phyloP scores from a whole-genome alignment of 306 rosid genomes.

The Prunus mume region DNA sequence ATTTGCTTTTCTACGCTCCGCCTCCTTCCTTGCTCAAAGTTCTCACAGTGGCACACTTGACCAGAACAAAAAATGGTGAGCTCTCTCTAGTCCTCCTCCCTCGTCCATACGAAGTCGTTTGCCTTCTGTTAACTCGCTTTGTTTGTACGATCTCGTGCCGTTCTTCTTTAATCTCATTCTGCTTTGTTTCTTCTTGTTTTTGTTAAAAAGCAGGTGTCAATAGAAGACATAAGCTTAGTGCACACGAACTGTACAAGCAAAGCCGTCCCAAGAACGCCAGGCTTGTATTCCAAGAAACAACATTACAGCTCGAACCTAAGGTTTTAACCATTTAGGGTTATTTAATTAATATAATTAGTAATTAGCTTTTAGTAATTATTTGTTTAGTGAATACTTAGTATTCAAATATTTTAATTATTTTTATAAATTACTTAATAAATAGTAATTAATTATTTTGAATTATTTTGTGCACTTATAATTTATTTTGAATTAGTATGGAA shows the following conservation, averaged over 20 bases:
- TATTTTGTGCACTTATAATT: too few relatives aligned
- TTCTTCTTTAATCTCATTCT: neutral
- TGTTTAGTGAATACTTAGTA: too few relatives aligned
- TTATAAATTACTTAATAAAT: too few relatives aligned
- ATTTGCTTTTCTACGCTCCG: neutral
- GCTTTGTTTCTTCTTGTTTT: neutral
- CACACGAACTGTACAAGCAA: constrained; percentile 19
- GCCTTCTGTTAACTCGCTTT: too few relatives aligned
- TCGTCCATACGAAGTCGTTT: neutral
- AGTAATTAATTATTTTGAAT: too few relatives aligned
- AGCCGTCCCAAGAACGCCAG: constrained; percentile 26
- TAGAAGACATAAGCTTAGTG: constrained; percentile 25
- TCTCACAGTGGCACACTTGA: constrained; percentile 11
- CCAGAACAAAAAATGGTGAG: constrained; percentile 44
- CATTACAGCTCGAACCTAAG: constrained; percentile 21
- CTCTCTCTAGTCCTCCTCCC: neutral
- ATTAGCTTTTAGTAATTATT: too few relatives aligned
- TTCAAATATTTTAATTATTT: too few relatives aligned
- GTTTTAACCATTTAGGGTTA: constrained; percentile 10
- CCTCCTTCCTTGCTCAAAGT: neutral
- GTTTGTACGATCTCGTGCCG: too few relatives aligned
- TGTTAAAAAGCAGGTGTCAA: neutral
- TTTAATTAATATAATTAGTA: too few relatives aligned
- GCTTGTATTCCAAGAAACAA: constrained; percentile 16
- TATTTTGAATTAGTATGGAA: too few relatives aligned